Conservation (phyloP, 495 filamentous ascomycete genomes). For the Hypoxylon trugodes region DNA sequence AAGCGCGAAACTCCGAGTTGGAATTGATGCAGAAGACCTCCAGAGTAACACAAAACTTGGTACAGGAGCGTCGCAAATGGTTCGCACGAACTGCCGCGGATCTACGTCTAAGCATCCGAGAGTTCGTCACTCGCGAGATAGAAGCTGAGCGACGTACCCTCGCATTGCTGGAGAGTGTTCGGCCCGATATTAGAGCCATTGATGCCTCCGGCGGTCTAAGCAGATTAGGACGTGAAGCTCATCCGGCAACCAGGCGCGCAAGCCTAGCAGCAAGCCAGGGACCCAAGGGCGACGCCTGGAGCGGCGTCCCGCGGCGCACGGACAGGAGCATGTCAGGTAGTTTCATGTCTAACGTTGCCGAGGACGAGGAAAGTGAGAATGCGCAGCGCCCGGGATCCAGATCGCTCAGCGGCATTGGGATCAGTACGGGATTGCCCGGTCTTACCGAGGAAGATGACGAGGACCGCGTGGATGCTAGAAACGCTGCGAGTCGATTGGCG, state of each 20-base stretch:
- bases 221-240: slow-evolving; percentile 85
- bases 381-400: slow-evolving; percentile 46
- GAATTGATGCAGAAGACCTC: slow-evolving; percentile 84
- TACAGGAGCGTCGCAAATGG: slow-evolving; percentile 90
- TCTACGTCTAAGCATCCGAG: slow-evolving; percentile 79
- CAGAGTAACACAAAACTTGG: slow-evolving; percentile 85
- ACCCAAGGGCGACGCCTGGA: slow-evolving; percentile 96
- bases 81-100: slow-evolving; percentile 86
- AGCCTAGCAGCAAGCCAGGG: slow-evolving; percentile 89
- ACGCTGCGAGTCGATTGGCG: slow-evolving; percentile 92
- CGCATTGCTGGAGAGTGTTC: slow-evolving; percentile 88
- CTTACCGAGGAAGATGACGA: slow-evolving; percentile 89
- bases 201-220: slow-evolving; percentile 89
- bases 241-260: slow-evolving; percentile 75
- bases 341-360: slow-evolving; percentile 59
- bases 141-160: slow-evolving; percentile 93
- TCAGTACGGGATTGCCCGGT: slow-evolving; percentile 65
- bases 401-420: slow-evolving; percentile 65
- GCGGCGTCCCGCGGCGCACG: slow-evolving; percentile 83
- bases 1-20: slow-evolving; percentile 79
- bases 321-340: slow-evolving; percentile 80
- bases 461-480: slow-evolving; percentile 91
- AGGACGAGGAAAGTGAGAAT: slow-evolving; percentile 57
- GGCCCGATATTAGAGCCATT: slow-evolving; percentile 92
- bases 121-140: slow-evolving; percentile 94